These are phyloP conservation scores for Stevia rebaudiana DNA, from an alignment of 140 eudicot species.

Conservation along the genomic window DNA sequence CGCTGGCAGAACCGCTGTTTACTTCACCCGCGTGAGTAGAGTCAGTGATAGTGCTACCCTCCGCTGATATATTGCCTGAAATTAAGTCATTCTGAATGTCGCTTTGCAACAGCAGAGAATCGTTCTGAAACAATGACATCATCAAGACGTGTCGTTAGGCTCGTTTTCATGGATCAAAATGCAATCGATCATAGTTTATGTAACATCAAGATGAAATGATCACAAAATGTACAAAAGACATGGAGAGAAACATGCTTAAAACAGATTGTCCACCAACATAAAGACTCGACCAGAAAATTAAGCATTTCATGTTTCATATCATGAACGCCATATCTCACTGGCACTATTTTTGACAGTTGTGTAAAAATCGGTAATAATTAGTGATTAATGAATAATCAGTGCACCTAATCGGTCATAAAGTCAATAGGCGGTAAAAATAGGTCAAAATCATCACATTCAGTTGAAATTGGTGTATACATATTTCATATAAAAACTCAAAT, in stretches of 20 bases:
- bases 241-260: not conserved
- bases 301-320: conserved; percentile 8
- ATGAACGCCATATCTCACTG: conserved; percentile 8
- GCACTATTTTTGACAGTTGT: conserved; percentile 10
- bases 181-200: not conserved
- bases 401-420: too few species aligned
- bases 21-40: conserved; percentile 82
- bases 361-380: too few species aligned
- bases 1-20: conserved; percentile 52
- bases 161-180: not conserved
- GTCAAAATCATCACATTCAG: too few species aligned
- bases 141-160: conserved; percentile 6
- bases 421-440: too few species aligned
- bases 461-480: too few species aligned
- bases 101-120: conserved; percentile 42
- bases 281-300: not conserved
- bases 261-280: not conserved
- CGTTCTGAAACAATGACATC: conserved; percentile 37
- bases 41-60: conserved; percentile 59
- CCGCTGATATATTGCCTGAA: conserved; percentile 52
- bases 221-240: not conserved
- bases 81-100: conserved; percentile 59
- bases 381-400: too few species aligned
- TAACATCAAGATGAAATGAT: not conserved
- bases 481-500: too few species aligned